phyloP scores from a whole-genome alignment of 2,329 filamentous ascomycete species.

The Hypoxylon rubiginosum region DNA sequence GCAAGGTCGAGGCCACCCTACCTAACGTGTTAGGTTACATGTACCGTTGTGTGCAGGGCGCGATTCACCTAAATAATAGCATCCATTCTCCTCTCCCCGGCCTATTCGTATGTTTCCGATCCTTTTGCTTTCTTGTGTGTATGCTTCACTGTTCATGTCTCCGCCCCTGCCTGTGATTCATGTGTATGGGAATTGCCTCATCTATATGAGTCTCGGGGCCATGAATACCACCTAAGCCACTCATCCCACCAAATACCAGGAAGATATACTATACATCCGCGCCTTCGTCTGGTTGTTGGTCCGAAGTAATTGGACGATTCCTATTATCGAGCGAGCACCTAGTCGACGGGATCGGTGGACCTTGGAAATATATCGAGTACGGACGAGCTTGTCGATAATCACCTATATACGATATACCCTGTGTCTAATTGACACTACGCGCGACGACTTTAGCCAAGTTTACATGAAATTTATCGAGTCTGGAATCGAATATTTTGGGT shows the following conservation, averaged over 20 bases:
- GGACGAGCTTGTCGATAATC: slow-evolving; percentile 18
- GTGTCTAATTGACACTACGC: slow-evolving; percentile 16
- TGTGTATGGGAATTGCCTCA: slow-evolving; percentile 46
- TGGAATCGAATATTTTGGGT: slow-evolving; percentile 12
- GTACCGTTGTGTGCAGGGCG: slow-evolving; percentile 30
- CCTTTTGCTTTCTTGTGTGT: slow-evolving; percentile 39
- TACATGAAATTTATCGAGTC: slow-evolving; percentile 6
- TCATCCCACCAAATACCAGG: slow-evolving; percentile 20
- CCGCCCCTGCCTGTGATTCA: slow-evolving; percentile 38
- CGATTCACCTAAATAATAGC: slow-evolving; percentile 33
- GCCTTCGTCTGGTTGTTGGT: slow-evolving; percentile 17
- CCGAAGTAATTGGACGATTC: slow-evolving; percentile 25
- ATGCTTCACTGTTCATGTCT: slow-evolving; percentile 33
- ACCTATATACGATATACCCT: slow-evolving; percentile 14
- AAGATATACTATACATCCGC: slow-evolving; percentile 21
- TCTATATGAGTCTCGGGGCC: slow-evolving; percentile 42
- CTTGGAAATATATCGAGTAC: slow-evolving; percentile 14
- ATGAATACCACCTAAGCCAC: slow-evolving; percentile 41
- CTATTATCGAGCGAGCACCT: slow-evolving; percentile 18
- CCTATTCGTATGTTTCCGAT: slow-evolving; percentile 40
- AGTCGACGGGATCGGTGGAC: slow-evolving; percentile 16
- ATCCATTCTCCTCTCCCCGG: slow-evolving; percentile 32
- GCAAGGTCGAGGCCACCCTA: slow-evolving; percentile 33
- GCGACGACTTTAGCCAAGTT: slow-evolving; percentile 14
- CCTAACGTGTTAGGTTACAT: slow-evolving; percentile 34